phyloP scores from a whole-genome alignment of 495 filamentous ascomycete genomes.

The Hypoxylon trugodes region DNA sequence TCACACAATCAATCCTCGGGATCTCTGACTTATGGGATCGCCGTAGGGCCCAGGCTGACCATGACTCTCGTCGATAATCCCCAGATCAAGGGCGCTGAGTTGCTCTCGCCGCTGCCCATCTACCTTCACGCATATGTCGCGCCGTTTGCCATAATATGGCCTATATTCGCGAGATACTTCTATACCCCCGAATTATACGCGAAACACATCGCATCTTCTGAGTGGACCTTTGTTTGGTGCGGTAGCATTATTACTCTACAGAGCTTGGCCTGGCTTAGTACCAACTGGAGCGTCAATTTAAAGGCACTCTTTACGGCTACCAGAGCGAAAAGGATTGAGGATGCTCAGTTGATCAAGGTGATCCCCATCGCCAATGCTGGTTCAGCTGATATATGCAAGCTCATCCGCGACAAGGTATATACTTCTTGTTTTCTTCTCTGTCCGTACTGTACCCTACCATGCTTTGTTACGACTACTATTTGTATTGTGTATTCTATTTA shows the following conservation, averaged over 20 bases:
- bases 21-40: conserved; percentile 16
- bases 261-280: conserved; percentile 91
- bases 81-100: conserved; percentile 85
- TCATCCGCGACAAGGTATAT: conserved; percentile 75
- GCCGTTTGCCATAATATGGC: conserved; percentile 93
- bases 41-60: conserved; percentile 5
- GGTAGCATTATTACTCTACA: conserved; percentile 88
- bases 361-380: conserved; percentile 91
- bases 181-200: conserved; percentile 84
- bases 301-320: conserved; percentile 82
- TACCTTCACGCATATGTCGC: conserved; percentile 87
- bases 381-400: conserved; percentile 82
- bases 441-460: neutral
- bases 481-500: neutral
- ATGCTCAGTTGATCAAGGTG: conserved; percentile 92
- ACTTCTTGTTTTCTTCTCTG: neutral
- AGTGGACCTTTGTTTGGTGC: conserved; percentile 97
- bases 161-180: conserved; percentile 86
- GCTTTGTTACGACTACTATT: neutral
- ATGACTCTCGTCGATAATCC: conserved; percentile 85
- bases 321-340: conserved; percentile 71
- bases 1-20: neutral
- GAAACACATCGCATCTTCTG: conserved; percentile 82
- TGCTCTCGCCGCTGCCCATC: conserved; percentile 86
- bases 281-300: conserved; percentile 94